Evolutionary conservation across 2,329 filamentous ascomycete species (phyloP).

Genomic region (Stagonosporopsis cucurbitacearum): DNA sequence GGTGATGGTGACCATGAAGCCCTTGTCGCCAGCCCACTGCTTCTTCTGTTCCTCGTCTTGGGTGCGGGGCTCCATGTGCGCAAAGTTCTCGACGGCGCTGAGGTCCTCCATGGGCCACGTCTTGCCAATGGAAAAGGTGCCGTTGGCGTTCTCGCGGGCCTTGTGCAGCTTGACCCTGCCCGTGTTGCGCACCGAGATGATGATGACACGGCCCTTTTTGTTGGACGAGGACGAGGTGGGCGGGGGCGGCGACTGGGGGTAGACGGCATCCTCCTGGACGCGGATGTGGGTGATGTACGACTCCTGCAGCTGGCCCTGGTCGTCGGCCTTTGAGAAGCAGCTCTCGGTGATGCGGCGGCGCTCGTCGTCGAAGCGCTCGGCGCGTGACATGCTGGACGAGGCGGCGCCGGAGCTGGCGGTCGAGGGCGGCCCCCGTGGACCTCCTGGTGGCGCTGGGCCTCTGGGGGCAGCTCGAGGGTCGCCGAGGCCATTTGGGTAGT

Average conservation of each 20-base stretch:
- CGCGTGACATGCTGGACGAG: constrained; percentile 55
- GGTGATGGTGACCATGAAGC: constrained; percentile 85
- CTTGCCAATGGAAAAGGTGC: constrained; percentile 95
- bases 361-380: constrained; percentile 95
- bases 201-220: constrained; percentile 90
- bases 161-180: constrained; percentile 96
- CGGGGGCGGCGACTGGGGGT: constrained; percentile 84
- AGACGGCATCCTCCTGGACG: constrained; percentile 83
- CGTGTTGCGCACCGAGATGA: constrained; percentile 90
- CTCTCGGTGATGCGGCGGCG: constrained; percentile 93
- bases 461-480: constrained; percentile 30
- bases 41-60: constrained; percentile 67
- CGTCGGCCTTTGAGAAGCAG: constrained; percentile 90
- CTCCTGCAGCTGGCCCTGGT: constrained; percentile 82
- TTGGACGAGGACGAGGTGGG: constrained; percentile 74
- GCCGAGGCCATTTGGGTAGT: constrained; percentile 38
- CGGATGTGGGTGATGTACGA: constrained; percentile 98
- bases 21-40: constrained; percentile 80
- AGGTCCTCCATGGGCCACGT: constrained; percentile 97
- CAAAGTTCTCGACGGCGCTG: constrained; percentile 81
- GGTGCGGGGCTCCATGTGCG: constrained; percentile 63
- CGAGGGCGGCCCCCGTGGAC: constrained; percentile 36
- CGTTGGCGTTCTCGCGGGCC: constrained; percentile 92
- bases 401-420: constrained; percentile 34
- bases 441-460: constrained; percentile 35